Conservation (phyloP, 768 basidiomycete species). For the Boletellus ananas region DNA sequence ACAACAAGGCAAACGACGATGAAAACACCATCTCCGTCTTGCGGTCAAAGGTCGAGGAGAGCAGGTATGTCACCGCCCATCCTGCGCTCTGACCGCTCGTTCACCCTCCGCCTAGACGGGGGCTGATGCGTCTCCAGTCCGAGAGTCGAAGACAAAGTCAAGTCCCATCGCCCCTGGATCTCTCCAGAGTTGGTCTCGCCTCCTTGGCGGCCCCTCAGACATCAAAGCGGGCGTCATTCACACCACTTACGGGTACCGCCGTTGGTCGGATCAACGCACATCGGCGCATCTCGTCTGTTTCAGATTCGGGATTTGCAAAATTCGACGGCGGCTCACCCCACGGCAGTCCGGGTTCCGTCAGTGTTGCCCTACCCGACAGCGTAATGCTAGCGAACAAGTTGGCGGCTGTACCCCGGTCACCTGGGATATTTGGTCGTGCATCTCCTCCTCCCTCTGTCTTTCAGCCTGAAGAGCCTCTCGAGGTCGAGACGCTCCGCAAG, state of each 20-base stretch:
- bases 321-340: conserved; percentile 31
- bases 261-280: conserved; percentile 48
- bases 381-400: conserved; percentile 16
- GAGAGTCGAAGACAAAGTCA: conserved; percentile 66
- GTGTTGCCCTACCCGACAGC: conserved; percentile 34
- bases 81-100: background rate
- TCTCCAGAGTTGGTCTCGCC: conserved; percentile 46
- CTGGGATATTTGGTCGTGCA: conserved; percentile 51
- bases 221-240: conserved; percentile 71
- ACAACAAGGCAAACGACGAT: conserved; percentile 58
- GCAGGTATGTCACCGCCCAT: conserved; percentile 49
- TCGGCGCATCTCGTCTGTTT: conserved; percentile 71
- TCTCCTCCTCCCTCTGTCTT: conserved; percentile 42
- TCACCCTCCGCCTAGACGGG: conserved; percentile 49
- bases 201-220: conserved; percentile 44
- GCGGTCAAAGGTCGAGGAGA: conserved; percentile 83
- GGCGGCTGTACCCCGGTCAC: conserved; percentile 34
- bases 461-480: conserved; percentile 31
- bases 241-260: conserved; percentile 59
- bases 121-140: conserved; percentile 81
- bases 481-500: conserved; percentile 55
- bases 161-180: conserved; percentile 48
- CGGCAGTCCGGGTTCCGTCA: conserved; percentile 33
- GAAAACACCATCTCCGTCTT: conserved; percentile 74
- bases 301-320: conserved; percentile 49